Evolutionary conservation across 164 flowering plant species (phyloP), one percentile per base, ranked within the genome.

Genomic region (Chimonanthus salicifolius): DNA sequence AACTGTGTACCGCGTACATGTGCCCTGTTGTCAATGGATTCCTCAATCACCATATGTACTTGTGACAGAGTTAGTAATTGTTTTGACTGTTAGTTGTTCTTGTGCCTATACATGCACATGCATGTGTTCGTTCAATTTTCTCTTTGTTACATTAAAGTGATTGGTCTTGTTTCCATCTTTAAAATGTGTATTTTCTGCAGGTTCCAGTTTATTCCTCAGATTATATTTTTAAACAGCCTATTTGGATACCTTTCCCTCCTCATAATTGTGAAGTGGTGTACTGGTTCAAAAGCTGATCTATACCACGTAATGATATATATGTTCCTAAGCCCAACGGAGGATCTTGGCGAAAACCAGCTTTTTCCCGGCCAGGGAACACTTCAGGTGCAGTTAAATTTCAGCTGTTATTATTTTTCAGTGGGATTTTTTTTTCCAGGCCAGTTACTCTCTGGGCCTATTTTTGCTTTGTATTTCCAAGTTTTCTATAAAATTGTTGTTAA

Each of bases 291-390:
- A 85, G 95, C 97, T 80, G 99, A 95, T 84, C 76, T 93, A 49
- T 95, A 94, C 76, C 99, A 95, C 64, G 73, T 88, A 48, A 88
- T 95, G 98, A 95, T 95, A 71, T 95, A 95, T 84, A 94, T 95
- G 99, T 96, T 96, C 84, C 84, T 96, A 62, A 87, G 97, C 77
- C 99, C 99, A 75, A 94, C 97, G 7, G 99, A 90, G 74, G 99
- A 96, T 51, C 84, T 94, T 64, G 98, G 95, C 47, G 99, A 96
- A 77, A 96, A 96, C 84, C 94, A 94, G 85, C 99, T 96, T 76
- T 96, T 96, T 73, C 67, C 82, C 71, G 92, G 92, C 63, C 99
- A 96, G 86, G 88, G 87, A 83, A 83, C 75, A 6, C 72, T 83
- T 75, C 99, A 96, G 98, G 99, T 94, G 72, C 48, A n/a, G 13